Conservation (phyloP, 805 yeast genomes). For the Zygoascus biomembranicola region DNA sequence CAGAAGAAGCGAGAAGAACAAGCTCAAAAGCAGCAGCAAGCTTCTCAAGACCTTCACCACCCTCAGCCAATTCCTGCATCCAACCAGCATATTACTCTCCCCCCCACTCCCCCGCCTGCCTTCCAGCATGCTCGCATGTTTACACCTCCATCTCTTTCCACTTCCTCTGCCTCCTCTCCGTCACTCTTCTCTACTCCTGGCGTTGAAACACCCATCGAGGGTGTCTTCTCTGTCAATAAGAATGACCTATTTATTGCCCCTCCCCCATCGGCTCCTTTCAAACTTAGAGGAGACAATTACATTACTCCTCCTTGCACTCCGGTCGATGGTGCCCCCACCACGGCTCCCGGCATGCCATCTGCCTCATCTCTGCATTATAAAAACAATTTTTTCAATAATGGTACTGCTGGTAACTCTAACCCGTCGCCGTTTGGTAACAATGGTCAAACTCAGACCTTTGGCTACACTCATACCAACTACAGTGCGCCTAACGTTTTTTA, state of each 20-base stretch:
- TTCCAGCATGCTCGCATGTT: conserved; percentile 16
- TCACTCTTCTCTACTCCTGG: conserved; percentile 1
- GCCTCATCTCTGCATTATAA: not conserved
- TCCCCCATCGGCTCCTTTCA: conserved; percentile 2
- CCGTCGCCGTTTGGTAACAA: not conserved
- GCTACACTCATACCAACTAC: not conserved
- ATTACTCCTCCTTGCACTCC: conserved; percentile 20
- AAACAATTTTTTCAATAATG: not conserved
- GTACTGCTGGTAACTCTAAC: not conserved
- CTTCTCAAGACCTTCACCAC: not conserved
- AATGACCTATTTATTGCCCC: not conserved
- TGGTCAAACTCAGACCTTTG: not conserved
- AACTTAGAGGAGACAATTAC: conserved; percentile 9
- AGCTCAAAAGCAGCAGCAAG: conserved; percentile 15
- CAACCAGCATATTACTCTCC: conserved; percentile 4
- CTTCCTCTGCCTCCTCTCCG: conserved; percentile 20
- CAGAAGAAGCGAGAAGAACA: conserved; percentile 20
- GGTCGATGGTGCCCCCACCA: conserved; percentile 8
- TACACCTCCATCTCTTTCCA: conserved; percentile 30
- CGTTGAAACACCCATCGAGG: conserved; percentile 3
- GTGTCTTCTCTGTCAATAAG: not conserved
- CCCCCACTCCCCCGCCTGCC: conserved; percentile 18
- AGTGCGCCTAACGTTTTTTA: not conserved
- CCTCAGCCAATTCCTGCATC: not conserved
- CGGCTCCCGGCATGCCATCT: not conserved